Conservation (phyloP, 2,329 filamentous ascomycete species). For the Penicillium polonicum region DNA sequence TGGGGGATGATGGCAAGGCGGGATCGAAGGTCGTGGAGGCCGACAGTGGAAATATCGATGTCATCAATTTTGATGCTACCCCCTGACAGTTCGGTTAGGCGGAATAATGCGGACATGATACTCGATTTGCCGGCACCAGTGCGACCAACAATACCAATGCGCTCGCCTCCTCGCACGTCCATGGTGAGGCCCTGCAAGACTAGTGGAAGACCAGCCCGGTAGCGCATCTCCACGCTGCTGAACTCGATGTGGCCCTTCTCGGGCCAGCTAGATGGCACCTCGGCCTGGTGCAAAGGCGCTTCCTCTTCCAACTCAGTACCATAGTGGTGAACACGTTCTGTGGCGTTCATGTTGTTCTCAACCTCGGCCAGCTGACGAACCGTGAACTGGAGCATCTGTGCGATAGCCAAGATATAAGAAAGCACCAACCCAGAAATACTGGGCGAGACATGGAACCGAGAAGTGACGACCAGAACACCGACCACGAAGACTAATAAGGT, state of each 20-base stretch:
- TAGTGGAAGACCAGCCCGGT: constrained; percentile 68
- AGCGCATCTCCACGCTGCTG: constrained; percentile 74
- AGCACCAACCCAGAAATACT: constrained; percentile 85
- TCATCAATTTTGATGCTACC: constrained; percentile 46
- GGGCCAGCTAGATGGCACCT: constrained; percentile 76
- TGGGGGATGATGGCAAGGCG: constrained; percentile 48
- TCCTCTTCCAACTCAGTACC: constrained; percentile 84
- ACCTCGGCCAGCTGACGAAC: constrained; percentile 92
- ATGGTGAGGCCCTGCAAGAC: constrained; percentile 66
- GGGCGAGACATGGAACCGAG: constrained; percentile 78
- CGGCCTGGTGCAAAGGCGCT: constrained; percentile 71
- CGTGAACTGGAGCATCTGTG: constrained; percentile 94
- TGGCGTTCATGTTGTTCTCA: constrained; percentile 97
- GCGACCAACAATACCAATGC: constrained; percentile 50
- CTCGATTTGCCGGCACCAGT: constrained; percentile 49
- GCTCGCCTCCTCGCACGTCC: constrained; percentile 45
- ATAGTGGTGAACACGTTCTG: constrained; percentile 89
- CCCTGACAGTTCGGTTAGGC: constrained; percentile 42
- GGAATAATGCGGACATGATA: constrained; percentile 49
- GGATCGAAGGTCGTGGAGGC: constrained; percentile 44
- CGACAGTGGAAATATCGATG: constrained; percentile 44
- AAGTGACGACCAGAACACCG: constrained; percentile 88
- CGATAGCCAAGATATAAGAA: constrained; percentile 88
- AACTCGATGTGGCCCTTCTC: constrained; percentile 80
- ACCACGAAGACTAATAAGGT: constrained; percentile 82